These are phyloP conservation scores for Didymella keratinophila DNA, from an alignment of 2,329 filamentous ascomycete genomes.

Conservation along the genomic window DNA sequence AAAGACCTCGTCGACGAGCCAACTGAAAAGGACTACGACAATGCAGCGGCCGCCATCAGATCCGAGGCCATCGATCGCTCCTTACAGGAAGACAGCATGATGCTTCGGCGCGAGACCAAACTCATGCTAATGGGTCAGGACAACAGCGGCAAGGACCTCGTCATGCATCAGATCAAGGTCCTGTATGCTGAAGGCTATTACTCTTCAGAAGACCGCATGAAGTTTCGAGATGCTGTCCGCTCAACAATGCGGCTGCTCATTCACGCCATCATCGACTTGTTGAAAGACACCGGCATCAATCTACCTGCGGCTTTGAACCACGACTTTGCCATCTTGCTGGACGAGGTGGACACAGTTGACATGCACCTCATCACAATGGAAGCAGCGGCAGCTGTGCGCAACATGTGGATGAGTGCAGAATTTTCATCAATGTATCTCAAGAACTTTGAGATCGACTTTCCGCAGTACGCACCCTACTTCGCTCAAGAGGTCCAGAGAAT, in stretches of 20 bases:
- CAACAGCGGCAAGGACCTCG: constrained; percentile 46
- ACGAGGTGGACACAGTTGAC: constrained; percentile 45
- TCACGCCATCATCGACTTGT: constrained; percentile 46
- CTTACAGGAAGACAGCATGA: constrained; percentile 44
- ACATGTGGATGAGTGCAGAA: constrained; percentile 40
- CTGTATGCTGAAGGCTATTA: constrained; percentile 48
- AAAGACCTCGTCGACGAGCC: constrained; percentile 29
- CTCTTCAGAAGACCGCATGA: constrained; percentile 39
- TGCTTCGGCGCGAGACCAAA: constrained; percentile 45
- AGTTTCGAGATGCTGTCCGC: constrained; percentile 36
- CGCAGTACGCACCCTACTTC: constrained; percentile 47
- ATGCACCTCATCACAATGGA: constrained; percentile 35
- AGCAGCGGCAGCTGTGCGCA: constrained; percentile 38
- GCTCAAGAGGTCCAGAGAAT: constrained; percentile 41
- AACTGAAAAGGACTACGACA: constrained; percentile 43
- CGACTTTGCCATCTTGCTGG: constrained; percentile 44
- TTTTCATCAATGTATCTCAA: constrained; percentile 45
- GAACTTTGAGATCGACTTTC: constrained; percentile 50
- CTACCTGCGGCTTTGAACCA: constrained; percentile 36
- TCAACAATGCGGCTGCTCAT: constrained; percentile 44
- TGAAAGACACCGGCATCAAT: constrained; percentile 46
- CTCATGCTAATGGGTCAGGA: constrained; percentile 41
- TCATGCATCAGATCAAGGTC: constrained; percentile 49
- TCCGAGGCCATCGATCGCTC: constrained; percentile 48
- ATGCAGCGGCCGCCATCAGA: constrained; percentile 42